A percentile compares a stretch with the other conserved stretches of the same genome.
Evolutionary conservation across 345 rosid genomes (phyloP).

Genomic region (Citrus mangshanensis): DNA sequence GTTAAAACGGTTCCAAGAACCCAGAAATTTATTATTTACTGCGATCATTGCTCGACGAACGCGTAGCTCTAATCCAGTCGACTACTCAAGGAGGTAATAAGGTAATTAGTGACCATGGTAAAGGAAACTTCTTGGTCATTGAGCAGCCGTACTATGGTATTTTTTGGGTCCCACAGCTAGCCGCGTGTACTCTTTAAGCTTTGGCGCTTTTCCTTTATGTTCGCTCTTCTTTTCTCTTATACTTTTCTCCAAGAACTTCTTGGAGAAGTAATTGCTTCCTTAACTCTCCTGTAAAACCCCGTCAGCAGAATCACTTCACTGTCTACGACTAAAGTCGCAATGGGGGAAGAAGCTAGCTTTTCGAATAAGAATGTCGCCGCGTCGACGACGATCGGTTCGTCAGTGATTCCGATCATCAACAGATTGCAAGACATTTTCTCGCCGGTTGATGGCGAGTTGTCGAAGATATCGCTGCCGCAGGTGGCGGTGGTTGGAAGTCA

Average conservation of each 20-base stretch:
- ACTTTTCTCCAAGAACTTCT: too few species aligned
- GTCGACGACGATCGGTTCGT: conserved; percentile 26
- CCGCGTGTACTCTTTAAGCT: neutral
- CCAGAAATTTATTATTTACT: too few species aligned
- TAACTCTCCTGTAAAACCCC: neutral
- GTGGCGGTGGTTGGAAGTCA: conserved; percentile 61
- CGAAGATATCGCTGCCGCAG: conserved; percentile 35
- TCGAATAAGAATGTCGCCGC: neutral
- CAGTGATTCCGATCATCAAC: conserved; percentile 34
- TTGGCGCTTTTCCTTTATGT: too few species aligned
- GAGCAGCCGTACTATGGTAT: too few species aligned
- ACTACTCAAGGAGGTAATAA: too few species aligned
- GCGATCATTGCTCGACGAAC: too few species aligned
- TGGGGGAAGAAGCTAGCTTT: conserved; percentile 11
- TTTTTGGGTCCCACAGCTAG: neutral
- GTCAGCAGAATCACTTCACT: neutral
- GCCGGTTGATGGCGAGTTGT: conserved; percentile 20
- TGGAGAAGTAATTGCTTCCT: neutral
- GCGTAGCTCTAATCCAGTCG: too few species aligned
- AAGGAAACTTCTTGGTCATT: neutral
- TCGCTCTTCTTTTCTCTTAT: too few species aligned
- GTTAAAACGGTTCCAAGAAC: too few species aligned
- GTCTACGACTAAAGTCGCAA: neutral
- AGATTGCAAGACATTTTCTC: conserved; percentile 37
- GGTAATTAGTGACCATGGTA: too few species aligned